Evolutionary conservation across 257 asterid genomes (phyloP).

Genomic region (Echites panduratus): DNA sequence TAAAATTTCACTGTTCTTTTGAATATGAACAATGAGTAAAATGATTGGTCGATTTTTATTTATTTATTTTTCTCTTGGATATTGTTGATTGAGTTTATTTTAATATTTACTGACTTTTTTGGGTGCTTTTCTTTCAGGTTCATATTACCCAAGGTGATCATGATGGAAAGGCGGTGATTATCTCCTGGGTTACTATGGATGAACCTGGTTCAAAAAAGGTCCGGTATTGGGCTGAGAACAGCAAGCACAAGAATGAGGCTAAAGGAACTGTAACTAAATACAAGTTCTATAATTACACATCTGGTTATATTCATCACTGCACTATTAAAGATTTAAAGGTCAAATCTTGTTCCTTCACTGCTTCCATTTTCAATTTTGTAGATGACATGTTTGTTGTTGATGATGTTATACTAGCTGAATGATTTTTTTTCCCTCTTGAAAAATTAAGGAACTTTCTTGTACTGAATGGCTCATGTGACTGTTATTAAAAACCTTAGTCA

Average conservation of each 20-base stretch:
- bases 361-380: not conserved
- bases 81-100: not conserved
- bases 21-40: not conserved
- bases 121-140: conserved; percentile 37
- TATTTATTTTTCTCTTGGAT: not conserved
- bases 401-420: not conserved
- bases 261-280: conserved; percentile 43
- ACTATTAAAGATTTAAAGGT: conserved; percentile 53
- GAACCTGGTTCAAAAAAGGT: conserved; percentile 59
- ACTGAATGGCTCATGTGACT: not conserved
- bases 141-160: conserved; percentile 93
- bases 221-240: conserved; percentile 53
- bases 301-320: conserved; percentile 80
- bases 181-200: conserved; percentile 85
- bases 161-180: conserved; percentile 74
- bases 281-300: conserved; percentile 59
- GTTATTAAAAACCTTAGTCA: not conserved
- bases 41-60: not conserved
- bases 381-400: not conserved
- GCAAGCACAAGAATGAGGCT: conserved; percentile 28
- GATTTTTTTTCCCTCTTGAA: not conserved
- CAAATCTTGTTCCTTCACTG: not conserved
- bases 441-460: not conserved
- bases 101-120: conserved; percentile 8
- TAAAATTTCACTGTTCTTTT: not conserved